These are phyloP conservation scores for Aspergillus nanangensis DNA, from an alignment of 495 filamentous ascomycete species.

Conservation along the genomic window DNA sequence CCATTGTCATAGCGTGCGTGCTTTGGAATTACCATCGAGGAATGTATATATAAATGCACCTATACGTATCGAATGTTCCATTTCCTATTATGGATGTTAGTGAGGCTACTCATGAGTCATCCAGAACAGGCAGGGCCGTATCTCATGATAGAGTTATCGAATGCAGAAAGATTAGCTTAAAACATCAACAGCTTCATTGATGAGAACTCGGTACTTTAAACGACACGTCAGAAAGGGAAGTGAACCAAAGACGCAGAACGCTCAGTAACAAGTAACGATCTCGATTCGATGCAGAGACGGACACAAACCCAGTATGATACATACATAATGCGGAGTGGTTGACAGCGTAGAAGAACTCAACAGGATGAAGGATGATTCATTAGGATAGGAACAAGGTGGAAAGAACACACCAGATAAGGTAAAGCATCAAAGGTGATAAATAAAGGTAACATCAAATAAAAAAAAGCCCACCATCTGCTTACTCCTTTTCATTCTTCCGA, in stretches of 20 bases:
- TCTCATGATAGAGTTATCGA: no score
- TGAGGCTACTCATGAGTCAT: no score
- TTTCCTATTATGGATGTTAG: no score
- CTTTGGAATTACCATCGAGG: not conserved
- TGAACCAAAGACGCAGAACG: not conserved
- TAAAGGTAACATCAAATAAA: not conserved
- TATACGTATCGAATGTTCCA: no score
- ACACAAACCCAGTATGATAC: not conserved
- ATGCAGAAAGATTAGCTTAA: no score
- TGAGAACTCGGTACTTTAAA: not conserved
- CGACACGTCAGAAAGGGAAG: no score
- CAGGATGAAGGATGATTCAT: slow-evolving; percentile 3
- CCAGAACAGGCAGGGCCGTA: no score
- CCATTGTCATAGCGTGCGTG: no score
- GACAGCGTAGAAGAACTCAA: slow-evolving; percentile 9
- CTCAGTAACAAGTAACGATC: not conserved
- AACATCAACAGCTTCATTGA: no score
- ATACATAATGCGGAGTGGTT: slow-evolving; percentile 1
- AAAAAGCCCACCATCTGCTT: not conserved
- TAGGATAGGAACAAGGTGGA: not conserved
- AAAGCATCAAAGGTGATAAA: slow-evolving; percentile 1
- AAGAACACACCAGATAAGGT: not conserved
- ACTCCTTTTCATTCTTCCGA: not conserved
- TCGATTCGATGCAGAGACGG: not conserved
- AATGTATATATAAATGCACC: no score